Conservation (phyloP, 306 rosid species). For the Potentilla sterilis region DNA sequence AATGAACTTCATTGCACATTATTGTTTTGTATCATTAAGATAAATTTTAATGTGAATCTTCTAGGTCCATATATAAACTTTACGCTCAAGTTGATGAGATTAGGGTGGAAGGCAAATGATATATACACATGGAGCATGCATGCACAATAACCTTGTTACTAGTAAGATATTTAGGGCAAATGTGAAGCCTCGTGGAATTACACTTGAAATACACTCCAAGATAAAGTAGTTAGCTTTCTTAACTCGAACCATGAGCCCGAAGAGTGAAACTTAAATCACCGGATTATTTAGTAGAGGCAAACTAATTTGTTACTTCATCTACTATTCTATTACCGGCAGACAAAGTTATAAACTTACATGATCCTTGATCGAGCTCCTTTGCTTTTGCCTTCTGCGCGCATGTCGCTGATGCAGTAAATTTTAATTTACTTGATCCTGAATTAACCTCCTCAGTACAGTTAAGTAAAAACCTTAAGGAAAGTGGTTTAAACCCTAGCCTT, state of each 20-base stretch:
- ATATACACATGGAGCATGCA: neutral
- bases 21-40: too few species aligned
- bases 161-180: neutral
- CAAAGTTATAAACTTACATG: conserved; percentile 19
- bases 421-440: conserved; percentile 22
- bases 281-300: too few species aligned
- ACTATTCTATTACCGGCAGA: neutral
- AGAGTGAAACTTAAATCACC: conserved; percentile 14
- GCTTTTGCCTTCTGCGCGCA: conserved; percentile 4
- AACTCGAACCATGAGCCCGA: conserved; percentile 3
- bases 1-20: too few species aligned
- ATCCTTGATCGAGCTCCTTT: neutral
- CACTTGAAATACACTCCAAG: conserved; percentile 28
- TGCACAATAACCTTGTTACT: neutral
- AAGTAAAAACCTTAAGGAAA: neutral
- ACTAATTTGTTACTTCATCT: conserved; percentile 5
- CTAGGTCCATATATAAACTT: neutral
- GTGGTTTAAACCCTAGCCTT: neutral
- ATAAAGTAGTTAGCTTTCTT: neutral
- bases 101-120: neutral
- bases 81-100: neutral
- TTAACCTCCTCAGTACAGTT: neutral
- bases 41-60: neutral
- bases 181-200: conserved; percentile 23
- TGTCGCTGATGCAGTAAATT: neutral